Evolutionary conservation across 2,329 filamentous ascomycete genomes (phyloP).

Genomic region (Periconia sp.): DNA sequence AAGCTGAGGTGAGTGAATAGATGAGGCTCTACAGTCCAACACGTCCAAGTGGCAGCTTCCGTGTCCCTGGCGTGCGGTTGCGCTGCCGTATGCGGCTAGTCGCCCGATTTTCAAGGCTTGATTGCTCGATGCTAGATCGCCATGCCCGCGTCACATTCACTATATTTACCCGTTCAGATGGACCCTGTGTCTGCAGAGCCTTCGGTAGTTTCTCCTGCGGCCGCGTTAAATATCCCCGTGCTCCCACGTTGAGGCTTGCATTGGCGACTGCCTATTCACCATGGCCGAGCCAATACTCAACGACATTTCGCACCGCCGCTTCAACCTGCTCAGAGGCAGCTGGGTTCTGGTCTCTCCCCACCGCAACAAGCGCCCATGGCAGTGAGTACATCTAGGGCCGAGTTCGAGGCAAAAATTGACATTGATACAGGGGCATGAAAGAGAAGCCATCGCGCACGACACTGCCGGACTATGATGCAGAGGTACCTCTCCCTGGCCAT

Average conservation of each 20-base stretch:
- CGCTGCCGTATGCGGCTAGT: slow-evolving; percentile 26
- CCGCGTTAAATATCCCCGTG: slow-evolving; percentile 21
- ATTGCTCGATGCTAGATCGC: slow-evolving; percentile 22
- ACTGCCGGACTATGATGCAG: slow-evolving; percentile 78
- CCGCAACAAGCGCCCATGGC: slow-evolving; percentile 96
- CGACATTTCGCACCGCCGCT: slow-evolving; percentile 92
- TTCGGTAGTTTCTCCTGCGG: slow-evolving; percentile 19
- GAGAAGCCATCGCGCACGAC: slow-evolving; percentile 55
- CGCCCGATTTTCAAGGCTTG: slow-evolving; percentile 30
- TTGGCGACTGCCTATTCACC: slow-evolving; percentile 13
- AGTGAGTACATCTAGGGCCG: slow-evolving; percentile 64
- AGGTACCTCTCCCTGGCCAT: slow-evolving; percentile 39
- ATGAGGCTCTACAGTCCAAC: slow-evolving; percentile 36
- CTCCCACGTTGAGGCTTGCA: slow-evolving; percentile 11
- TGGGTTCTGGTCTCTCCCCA: slow-evolving; percentile 97
- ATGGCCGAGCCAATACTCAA: slow-evolving; percentile 68
- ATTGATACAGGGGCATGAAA: slow-evolving; percentile 51
- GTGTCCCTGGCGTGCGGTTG: slow-evolving; percentile 22
- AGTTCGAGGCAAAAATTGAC: slow-evolving; percentile 1
- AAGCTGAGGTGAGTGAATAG: slow-evolving; percentile 27
- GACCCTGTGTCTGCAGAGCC: slow-evolving; percentile 5
- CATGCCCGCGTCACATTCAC: slow-evolving; percentile 31
- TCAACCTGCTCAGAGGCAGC: slow-evolving; percentile 86
- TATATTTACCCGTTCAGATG: slow-evolving; percentile 28
- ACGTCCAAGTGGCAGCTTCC: slow-evolving; percentile 22